Evolutionary conservation across 164 flowering plant genomes (phyloP).

Genomic region (Cinnamomum micranthum): DNA sequence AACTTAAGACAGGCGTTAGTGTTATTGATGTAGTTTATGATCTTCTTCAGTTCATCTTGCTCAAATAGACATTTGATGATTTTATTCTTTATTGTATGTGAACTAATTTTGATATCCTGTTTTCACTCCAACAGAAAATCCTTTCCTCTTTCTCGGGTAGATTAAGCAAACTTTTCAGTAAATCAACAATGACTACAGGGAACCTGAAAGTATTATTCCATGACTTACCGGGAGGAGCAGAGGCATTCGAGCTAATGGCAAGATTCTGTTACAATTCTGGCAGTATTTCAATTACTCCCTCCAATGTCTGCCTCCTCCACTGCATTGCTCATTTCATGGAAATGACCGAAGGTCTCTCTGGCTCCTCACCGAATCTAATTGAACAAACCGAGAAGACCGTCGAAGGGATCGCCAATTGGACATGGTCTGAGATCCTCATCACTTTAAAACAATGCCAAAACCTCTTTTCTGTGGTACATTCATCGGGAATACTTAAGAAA

Average conservation of each 20-base stretch:
- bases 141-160: constrained; percentile 38
- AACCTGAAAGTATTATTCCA: constrained; percentile 42
- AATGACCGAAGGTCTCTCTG: constrained; percentile 27
- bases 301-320: constrained; percentile 33
- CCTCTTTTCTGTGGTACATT: constrained; percentile 16
- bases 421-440: constrained; percentile 50
- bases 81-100: not conserved
- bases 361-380: constrained; percentile 20
- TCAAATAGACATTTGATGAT: not conserved
- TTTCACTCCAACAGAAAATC: constrained; percentile 19
- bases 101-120: not conserved
- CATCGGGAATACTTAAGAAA: constrained; percentile 29
- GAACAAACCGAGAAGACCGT: constrained; percentile 40
- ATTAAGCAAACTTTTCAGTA: constrained; percentile 36
- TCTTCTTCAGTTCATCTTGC: not conserved
- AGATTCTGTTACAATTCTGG: constrained; percentile 61
- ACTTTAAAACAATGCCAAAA: constrained; percentile 49
- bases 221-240: constrained; percentile 59
- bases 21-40: not conserved
- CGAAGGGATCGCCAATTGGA: constrained; percentile 42
- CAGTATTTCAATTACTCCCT: constrained; percentile 31
- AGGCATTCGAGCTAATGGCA: constrained; percentile 56
- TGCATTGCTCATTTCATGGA: constrained; percentile 49
- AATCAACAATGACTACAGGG: not conserved
- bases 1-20: too few species aligned